A percentile compares a stretch with the other conserved stretches of the same genome.
Evolutionary conservation across 768 basidiomycete genomes (phyloP).

Genomic region (Pisolithus microcarpus): DNA sequence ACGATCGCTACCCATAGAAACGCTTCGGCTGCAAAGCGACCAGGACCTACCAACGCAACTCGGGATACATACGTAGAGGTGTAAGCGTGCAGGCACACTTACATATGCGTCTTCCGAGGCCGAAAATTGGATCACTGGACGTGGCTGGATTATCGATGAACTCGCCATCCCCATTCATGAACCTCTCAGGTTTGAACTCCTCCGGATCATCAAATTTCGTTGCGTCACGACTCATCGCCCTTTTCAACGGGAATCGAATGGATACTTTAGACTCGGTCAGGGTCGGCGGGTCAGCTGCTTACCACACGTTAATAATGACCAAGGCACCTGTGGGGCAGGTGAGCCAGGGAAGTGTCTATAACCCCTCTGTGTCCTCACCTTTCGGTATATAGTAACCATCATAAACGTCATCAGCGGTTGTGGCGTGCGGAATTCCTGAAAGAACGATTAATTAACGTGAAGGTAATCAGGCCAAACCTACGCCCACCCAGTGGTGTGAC

Average conservation of each 20-base stretch:
- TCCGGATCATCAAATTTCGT: slow-evolving; percentile 11
- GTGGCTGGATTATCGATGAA: slow-evolving; percentile 5
- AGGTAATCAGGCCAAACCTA: background rate
- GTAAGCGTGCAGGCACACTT: background rate
- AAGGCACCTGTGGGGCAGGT: slow-evolving; percentile 15
- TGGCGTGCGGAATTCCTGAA: slow-evolving; percentile 21
- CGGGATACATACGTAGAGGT: background rate
- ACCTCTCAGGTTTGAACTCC: slow-evolving; percentile 23
- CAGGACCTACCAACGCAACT: slow-evolving; percentile 9
- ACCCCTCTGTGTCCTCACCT: slow-evolving; percentile 13
- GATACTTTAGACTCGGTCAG: background rate
- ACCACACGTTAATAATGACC: slow-evolving; percentile 32
- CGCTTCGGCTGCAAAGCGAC: slow-evolving; percentile 18
- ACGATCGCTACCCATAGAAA: slow-evolving; percentile 17
- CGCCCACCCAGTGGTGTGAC: slow-evolving; percentile 17
- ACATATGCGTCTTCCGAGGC: slow-evolving; percentile 22
- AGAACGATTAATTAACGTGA: background rate
- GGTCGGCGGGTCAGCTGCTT: background rate
- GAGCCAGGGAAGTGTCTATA: background rate
- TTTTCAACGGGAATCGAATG: background rate
- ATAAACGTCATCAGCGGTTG: slow-evolving; percentile 18
- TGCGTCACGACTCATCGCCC: slow-evolving; percentile 22
- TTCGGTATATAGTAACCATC: slow-evolving; percentile 37
- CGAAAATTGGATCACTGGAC: slow-evolving; percentile 18
- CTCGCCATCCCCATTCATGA: slow-evolving; percentile 11